phyloP scores from a whole-genome alignment of 2,329 filamentous ascomycete species.

The Ophiognomonia clavigignenti-juglandacearum region DNA sequence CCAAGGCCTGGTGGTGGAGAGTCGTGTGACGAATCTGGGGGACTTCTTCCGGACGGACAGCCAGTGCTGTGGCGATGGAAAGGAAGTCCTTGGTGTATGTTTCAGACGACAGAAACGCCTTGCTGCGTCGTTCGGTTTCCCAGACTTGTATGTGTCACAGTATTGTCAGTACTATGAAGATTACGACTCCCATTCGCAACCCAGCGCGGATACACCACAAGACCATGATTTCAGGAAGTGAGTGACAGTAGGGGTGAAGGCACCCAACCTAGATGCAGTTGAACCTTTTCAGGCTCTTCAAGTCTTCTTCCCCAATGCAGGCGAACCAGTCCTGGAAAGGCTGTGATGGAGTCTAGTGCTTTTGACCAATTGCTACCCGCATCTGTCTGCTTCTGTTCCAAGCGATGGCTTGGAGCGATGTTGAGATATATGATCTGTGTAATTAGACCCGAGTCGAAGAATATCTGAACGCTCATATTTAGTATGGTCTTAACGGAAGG shows the following conservation, averaged over 20 bases:
- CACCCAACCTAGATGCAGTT: slow-evolving; percentile 17
- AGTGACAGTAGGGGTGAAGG: too few species aligned
- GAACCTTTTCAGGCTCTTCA: slow-evolving; percentile 24
- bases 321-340: slow-evolving; percentile 19
- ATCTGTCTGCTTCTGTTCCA: slow-evolving; percentile 2
- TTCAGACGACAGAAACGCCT: background rate
- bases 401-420: slow-evolving; percentile 9
- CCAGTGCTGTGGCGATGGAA: background rate
- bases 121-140: background rate
- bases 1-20: slow-evolving; percentile 23
- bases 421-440: slow-evolving; percentile 19
- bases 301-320: slow-evolving; percentile 27
- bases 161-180: background rate
- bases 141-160: background rate
- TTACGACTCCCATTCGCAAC: background rate
- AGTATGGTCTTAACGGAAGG: too few species aligned
- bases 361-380: slow-evolving; percentile 9
- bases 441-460: background rate
- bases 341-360: slow-evolving; percentile 13
- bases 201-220: too few species aligned
- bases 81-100: background rate
- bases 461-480: background rate
- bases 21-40: slow-evolving; percentile 19
- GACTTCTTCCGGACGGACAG: background rate
- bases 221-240: too few species aligned